phyloP scores from a whole-genome alignment of 2,329 filamentous ascomycete species.

The Pyrenochaeta sp. region DNA sequence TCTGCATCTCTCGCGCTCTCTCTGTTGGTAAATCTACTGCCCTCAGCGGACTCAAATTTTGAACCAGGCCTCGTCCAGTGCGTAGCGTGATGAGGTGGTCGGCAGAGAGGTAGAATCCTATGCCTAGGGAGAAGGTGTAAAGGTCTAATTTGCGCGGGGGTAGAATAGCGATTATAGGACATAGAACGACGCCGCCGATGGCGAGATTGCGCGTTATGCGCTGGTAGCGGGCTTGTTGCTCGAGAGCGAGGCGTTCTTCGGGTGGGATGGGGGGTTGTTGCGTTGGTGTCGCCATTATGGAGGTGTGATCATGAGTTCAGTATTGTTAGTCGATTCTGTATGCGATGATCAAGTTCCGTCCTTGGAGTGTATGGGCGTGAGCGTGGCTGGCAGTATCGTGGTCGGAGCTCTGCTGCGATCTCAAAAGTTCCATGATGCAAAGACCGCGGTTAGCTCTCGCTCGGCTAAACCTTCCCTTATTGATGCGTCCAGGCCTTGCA shows the following conservation, averaged over 20 bases:
- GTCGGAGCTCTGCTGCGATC: background rate
- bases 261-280: conserved; percentile 37
- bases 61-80: conserved; percentile 49
- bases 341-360: background rate
- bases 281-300: conserved; percentile 35
- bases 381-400: background rate
- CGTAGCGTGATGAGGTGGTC: conserved; percentile 58
- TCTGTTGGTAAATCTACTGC: conserved; percentile 47
- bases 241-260: conserved; percentile 44
- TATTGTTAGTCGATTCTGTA: background rate
- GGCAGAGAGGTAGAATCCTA: conserved; percentile 59
- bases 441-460: conserved; percentile 23
- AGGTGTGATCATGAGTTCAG: conserved; percentile 9
- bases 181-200: conserved; percentile 59
- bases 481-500: background rate
- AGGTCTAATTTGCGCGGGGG: conserved; percentile 70
- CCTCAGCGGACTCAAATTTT: conserved; percentile 34
- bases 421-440: conserved; percentile 42
- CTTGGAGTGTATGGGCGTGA: background rate
- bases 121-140: conserved; percentile 64
- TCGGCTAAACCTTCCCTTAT: conserved; percentile 37
- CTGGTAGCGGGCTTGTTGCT: conserved; percentile 41
- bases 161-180: conserved; percentile 63
- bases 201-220: conserved; percentile 56
- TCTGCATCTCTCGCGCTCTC: conserved; percentile 43